These are phyloP conservation scores for Desmodesmus armatus DNA, from an alignment of 139 green algal species.

Conservation along the genomic window DNA sequence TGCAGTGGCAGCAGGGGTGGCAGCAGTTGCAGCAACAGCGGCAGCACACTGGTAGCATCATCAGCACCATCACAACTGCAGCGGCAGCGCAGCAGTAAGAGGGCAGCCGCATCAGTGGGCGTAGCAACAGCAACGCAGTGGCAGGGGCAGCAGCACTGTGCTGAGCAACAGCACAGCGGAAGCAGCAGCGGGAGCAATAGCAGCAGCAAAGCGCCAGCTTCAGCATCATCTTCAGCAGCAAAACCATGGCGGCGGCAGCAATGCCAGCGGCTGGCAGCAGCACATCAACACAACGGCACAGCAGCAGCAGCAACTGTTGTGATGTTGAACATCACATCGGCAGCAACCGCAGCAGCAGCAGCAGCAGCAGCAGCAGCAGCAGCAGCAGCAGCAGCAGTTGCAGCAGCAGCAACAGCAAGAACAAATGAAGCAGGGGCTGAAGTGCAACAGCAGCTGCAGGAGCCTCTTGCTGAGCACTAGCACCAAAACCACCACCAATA, in stretches of 20 bases:
- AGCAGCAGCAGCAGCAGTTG: no score
- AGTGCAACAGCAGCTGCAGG: constrained; percentile 22
- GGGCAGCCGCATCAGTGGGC: no score
- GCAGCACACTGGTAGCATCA: background rate
- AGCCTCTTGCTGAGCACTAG: background rate
- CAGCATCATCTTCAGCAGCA: no score
- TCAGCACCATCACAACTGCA: background rate
- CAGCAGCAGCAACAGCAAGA: background rate
- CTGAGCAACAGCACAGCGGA: no score
- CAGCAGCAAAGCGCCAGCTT: no score
- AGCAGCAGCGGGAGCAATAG: no score
- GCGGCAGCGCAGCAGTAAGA: background rate
- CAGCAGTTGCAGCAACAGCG: background rate
- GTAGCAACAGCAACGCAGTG: no score
- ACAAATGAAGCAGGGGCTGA: background rate
- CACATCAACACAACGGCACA: no score
- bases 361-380: background rate
- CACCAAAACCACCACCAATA: background rate
- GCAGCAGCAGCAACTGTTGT: no score
- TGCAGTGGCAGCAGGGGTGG: background rate
- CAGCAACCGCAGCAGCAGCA: background rate
- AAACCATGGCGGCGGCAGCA: no score
- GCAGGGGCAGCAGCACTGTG: background rate
- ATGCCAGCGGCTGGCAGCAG: no score
- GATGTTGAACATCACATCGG: no score